These are phyloP conservation scores for Ascosphaera apis DNA, from an alignment of 2,329 filamentous ascomycete genomes.

Conservation along the genomic window DNA sequence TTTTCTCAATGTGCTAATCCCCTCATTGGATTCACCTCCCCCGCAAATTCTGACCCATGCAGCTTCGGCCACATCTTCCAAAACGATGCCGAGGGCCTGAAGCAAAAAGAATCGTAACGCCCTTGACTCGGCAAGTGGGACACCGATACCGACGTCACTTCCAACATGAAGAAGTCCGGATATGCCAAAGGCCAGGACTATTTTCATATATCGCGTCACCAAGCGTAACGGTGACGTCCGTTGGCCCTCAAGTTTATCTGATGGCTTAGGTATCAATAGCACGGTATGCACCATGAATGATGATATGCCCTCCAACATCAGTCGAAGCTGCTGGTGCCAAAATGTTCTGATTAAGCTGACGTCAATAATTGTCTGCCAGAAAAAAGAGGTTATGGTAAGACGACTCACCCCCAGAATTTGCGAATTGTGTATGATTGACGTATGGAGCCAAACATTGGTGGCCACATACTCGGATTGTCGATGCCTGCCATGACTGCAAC, in stretches of 20 bases:
- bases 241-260: not conserved
- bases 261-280: constrained; percentile 1
- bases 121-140: constrained; percentile 3
- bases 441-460: constrained; percentile 3
- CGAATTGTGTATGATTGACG: constrained; percentile 3
- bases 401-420: constrained; percentile 4
- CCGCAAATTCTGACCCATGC: not conserved
- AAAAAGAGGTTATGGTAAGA: not conserved
- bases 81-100: constrained; percentile 3
- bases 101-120: constrained; percentile 3
- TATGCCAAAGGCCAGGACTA: constrained; percentile 2
- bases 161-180: constrained; percentile 4
- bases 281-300: constrained; percentile 1
- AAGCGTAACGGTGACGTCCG: not conserved
- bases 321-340: constrained; percentile 3
- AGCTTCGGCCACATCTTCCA: constrained; percentile 3
- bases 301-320: not conserved
- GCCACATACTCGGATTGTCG: constrained; percentile 1
- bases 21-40: not conserved
- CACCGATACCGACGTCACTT: constrained; percentile 2
- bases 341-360: not conserved
- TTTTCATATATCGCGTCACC: constrained; percentile 1
- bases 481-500: not conserved
- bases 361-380: not conserved
- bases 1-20: not conserved